These are phyloP conservation scores for Fraxinus floribunda DNA, from an alignment of 305 asterid species.

Conservation along the genomic window DNA sequence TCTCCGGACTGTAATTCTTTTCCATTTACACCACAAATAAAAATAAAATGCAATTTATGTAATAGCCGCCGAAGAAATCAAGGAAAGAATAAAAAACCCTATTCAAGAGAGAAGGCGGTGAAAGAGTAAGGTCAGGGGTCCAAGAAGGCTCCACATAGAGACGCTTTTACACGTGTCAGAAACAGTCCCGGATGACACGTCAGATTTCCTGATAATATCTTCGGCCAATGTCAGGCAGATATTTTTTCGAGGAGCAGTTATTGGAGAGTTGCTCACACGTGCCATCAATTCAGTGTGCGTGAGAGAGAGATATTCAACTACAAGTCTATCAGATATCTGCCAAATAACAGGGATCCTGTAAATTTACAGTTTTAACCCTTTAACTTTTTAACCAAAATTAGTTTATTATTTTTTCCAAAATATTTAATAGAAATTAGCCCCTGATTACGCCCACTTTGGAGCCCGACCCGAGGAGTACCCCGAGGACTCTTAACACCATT, in stretches of 20 bases:
- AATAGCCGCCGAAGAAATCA: constrained; percentile 2
- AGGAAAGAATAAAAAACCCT: constrained; percentile 22
- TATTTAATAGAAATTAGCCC: too few species aligned
- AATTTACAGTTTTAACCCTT: too few species aligned
- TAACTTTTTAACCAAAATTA: too few species aligned
- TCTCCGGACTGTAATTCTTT: constrained; percentile 21
- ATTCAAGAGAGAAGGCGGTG: constrained; percentile 7
- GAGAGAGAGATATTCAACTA: background rate
- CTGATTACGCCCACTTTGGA: too few species aligned
- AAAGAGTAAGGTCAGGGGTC: background rate
- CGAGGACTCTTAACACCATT: too few species aligned
- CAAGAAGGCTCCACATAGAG: constrained; percentile 53
- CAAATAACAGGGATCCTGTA: background rate
- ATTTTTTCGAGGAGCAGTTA: constrained; percentile 27
- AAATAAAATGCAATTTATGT: constrained; percentile 21
- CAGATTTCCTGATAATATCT: constrained; percentile 47
- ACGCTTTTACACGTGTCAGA: constrained; percentile 76
- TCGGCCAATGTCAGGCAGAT: constrained; percentile 39
- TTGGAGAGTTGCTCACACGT: constrained; percentile 26
- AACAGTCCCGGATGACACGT: constrained; percentile 40
- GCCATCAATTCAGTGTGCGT: background rate
- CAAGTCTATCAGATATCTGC: background rate
- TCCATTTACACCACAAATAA: constrained; percentile 27
- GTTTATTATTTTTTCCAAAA: too few species aligned
- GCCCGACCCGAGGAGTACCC: too few species aligned